Evolutionary conservation across 345 rosid species (phyloP).

Genomic region (Citrus medica): DNA sequence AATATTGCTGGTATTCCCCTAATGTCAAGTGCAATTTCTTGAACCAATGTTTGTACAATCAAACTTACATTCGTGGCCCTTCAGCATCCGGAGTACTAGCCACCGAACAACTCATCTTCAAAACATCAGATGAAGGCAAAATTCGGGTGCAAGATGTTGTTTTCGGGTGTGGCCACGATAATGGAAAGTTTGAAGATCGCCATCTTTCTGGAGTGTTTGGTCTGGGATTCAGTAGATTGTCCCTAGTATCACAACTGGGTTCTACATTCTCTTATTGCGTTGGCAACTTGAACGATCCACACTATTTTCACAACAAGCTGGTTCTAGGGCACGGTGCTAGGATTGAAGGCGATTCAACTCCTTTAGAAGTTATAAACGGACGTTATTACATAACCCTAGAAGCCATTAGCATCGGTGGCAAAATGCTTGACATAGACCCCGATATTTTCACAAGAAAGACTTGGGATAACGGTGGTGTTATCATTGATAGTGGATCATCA

Average conservation of each 20-base stretch:
- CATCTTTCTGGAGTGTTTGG: slow-evolving; percentile 44
- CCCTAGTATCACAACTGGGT: slow-evolving; percentile 43
- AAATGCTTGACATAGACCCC: slow-evolving; percentile 35
- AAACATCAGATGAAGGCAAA: slow-evolving; percentile 34
- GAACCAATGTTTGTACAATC: slow-evolving; percentile 35
- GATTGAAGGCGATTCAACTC: slow-evolving; percentile 50
- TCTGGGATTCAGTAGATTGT: slow-evolving; percentile 36
- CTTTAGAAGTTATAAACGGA: slow-evolving; percentile 31
- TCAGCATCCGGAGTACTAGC: slow-evolving; percentile 44
- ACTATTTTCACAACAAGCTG: slow-evolving; percentile 35
- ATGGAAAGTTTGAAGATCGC: slow-evolving; percentile 27
- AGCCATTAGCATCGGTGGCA: slow-evolving; percentile 47
- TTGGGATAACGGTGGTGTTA: slow-evolving; percentile 25
- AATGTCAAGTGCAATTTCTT: slow-evolving; percentile 15
- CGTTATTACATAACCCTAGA: slow-evolving; percentile 40
- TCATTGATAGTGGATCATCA: slow-evolving; percentile 48
- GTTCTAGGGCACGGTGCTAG: slow-evolving; percentile 40
- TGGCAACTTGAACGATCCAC: slow-evolving; percentile 36
- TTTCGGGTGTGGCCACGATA: slow-evolving; percentile 52
- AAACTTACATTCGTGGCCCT: slow-evolving; percentile 23
- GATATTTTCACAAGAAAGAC: slow-evolving; percentile 21
- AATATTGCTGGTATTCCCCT: slow-evolving; percentile 23
- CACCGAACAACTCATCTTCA: slow-evolving; percentile 40
- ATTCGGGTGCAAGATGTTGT: slow-evolving; percentile 19
- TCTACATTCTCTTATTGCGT: slow-evolving; percentile 58